Evolutionary conservation across 2,329 filamentous ascomycete genomes (phyloP).

Genomic region (Microsporum audouinii): DNA sequence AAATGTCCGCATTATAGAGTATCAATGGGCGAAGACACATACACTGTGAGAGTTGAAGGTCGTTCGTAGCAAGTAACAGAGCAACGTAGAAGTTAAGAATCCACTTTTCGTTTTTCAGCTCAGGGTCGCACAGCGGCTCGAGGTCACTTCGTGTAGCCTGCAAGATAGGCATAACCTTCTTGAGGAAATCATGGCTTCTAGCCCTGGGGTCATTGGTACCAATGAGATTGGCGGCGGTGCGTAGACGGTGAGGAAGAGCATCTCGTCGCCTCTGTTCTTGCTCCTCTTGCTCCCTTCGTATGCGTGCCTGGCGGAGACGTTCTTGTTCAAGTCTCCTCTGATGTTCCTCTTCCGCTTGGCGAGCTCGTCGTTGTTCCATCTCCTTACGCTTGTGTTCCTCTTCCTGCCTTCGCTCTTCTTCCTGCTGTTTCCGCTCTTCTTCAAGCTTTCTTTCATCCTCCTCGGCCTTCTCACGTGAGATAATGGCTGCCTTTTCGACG

Average conservation of each 20-base stretch:
- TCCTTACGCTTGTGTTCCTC: conserved; percentile 27
- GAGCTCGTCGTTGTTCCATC: conserved; percentile 32
- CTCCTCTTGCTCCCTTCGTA: conserved; percentile 35
- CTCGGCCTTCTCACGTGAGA: conserved; percentile 32
- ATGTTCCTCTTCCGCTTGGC: conserved; percentile 38
- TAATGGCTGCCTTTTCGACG: conserved; percentile 25
- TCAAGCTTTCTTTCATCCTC: conserved; percentile 25
- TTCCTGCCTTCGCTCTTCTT: conserved; percentile 21
- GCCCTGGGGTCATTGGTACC: conserved; percentile 33
- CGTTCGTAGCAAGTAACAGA: conserved; percentile 38
- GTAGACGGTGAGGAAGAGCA: conserved; percentile 36
- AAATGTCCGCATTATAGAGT: not conserved
- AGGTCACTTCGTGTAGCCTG: conserved; percentile 35
- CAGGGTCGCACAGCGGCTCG: conserved; percentile 27
- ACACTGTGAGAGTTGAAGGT: conserved; percentile 39
- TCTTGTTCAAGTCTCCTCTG: conserved; percentile 34
- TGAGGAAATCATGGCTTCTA: conserved; percentile 34
- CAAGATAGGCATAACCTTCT: conserved; percentile 37
- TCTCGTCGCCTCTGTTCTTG: conserved; percentile 37
- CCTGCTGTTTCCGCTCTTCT: conserved; percentile 25
- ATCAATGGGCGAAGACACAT: conserved; percentile 12
- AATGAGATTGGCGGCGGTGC: conserved; percentile 35
- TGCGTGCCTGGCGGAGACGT: conserved; percentile 32
- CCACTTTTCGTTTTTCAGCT: conserved; percentile 36
- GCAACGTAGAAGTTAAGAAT: conserved; percentile 40